Conservation (phyloP, 345 rosid species). For the Mercurialis annua region DNA sequence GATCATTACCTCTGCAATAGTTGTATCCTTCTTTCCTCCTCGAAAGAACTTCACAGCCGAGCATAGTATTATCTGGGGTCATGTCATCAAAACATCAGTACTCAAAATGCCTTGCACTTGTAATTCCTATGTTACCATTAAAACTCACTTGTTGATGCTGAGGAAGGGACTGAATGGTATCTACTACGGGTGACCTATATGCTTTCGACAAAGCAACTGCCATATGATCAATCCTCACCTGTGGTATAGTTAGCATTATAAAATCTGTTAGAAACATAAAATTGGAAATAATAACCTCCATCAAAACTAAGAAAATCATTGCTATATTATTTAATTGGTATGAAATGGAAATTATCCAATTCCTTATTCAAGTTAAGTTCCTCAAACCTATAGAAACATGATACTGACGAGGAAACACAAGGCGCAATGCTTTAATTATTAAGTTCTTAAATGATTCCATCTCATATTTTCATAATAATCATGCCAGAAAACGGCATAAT, state of each 20-base stretch:
- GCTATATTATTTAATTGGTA: neutral
- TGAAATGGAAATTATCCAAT: neutral
- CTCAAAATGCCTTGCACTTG: neutral
- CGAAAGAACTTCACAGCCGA: conserved; percentile 75
- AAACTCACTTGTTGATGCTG: conserved; percentile 90
- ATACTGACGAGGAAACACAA: too few relatives aligned
- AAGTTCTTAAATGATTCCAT: too few relatives aligned
- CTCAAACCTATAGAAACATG: too few relatives aligned
- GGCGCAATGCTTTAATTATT: too few relatives aligned
- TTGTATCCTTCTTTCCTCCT: conserved; percentile 77
- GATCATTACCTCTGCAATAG: conserved; percentile 61
- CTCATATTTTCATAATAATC: too few relatives aligned
- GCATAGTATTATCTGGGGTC: conserved; percentile 68
- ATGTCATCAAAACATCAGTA: neutral
- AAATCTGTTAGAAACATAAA: neutral
- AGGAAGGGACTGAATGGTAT: conserved; percentile 87
- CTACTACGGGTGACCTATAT: conserved; percentile 68
- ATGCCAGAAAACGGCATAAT: too few relatives aligned
- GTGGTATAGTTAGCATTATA: conserved; percentile 13
- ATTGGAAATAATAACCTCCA: too few relatives aligned
- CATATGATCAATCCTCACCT: conserved; percentile 89
- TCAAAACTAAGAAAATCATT: too few relatives aligned
- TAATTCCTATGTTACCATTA: neutral
- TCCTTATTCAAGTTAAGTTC: too few relatives aligned
- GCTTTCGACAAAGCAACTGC: conserved; percentile 77